Percentiles rank a stretch among this genome's conserved stretches.
These are phyloP conservation scores for Crithidia mellificae DNA, from an alignment of 208 protist genomes.

Conservation along the genomic window DNA sequence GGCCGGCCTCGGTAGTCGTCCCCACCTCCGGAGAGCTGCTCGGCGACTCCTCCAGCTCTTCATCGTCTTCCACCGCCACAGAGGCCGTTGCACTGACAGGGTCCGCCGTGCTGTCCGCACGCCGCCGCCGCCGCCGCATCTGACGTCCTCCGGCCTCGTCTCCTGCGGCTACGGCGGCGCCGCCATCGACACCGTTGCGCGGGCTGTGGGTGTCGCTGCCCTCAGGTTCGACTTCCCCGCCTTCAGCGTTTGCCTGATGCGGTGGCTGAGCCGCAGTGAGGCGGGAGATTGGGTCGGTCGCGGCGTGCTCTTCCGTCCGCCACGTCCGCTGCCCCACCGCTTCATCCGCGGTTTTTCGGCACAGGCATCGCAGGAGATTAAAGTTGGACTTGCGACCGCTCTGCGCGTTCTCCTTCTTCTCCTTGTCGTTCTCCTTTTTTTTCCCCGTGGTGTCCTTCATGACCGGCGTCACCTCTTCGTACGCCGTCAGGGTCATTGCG, in stretches of 20 bases:
- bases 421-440: background rate
- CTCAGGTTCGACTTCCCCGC: too few relatives aligned
- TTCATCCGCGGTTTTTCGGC: background rate
- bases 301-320: constrained; percentile 18
- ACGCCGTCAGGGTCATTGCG: constrained; percentile 19
- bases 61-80: background rate
- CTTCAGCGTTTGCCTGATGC: background rate
- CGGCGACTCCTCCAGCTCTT: background rate
- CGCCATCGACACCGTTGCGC: too few relatives aligned
- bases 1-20: constrained; percentile 13
- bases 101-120: background rate
- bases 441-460: background rate
- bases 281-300: background rate
- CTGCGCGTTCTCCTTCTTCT: background rate
- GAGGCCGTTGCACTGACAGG: constrained; percentile 6
- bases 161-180: background rate
- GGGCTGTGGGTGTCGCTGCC: too few relatives aligned
- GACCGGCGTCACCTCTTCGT: constrained; percentile 23
- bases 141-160: background rate
- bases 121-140: too few relatives aligned
- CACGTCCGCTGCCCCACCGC: constrained; percentile 14
- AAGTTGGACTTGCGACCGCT: background rate
- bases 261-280: background rate
- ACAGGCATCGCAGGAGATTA: constrained; percentile 9
- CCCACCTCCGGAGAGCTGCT: constrained; percentile 2